Base-by-base conservation (phyloP, 2,329 filamentous ascomycete species). In the Apiospora marii region DNA sequence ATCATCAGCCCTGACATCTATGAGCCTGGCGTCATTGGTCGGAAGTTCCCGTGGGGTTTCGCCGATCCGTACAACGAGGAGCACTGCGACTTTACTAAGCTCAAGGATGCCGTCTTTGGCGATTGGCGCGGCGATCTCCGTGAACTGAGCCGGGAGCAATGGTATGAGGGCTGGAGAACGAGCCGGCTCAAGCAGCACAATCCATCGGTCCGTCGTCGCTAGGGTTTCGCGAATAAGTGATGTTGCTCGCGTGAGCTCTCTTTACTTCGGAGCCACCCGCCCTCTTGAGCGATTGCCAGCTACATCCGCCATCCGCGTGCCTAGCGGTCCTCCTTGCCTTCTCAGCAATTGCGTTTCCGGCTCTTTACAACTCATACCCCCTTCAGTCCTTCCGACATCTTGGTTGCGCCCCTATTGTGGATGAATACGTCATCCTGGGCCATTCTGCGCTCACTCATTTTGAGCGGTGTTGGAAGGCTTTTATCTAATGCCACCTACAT, bases 81-180 rank as follows among this genome's bases (percentile, higher is more conserved):
- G 77, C 96, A 99, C 84, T 99, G 96, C 84, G 96, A 99, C 83
- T 99, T 98, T 82, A 87, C 93, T 72, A 92, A 92, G 74, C 88
- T 99, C 76, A 96, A 96, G 84, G 95, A 98, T 73, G 92, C 93
- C 10, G 93, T 99, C 44, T 99, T 99, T 82, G 91, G 87, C 76
- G 96, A 98, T 80, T 99, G 96, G 96, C 92, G 96, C 69, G 89
- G 89, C 61, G 96, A 99, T 81, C 87, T 99, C 73, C 92, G 96
- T 74, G 94, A 98, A 82, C 93, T 94, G 70, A 97, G 94, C 82
- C 90, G 94, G 72, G 95, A 97, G 80, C 90, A 95, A 78, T 98
- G 95, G 94, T 98, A 98, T 78, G 96, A 98, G 83, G 92, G 93
- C 78, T 98, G 96, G 96, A 91, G 96, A 83, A 98, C 90, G 12